Percentiles rank a stretch among this genome's conserved stretches.
phyloP scores from a whole-genome alignment of 2,329 filamentous ascomycete genomes.

The Metarhizium album region DNA sequence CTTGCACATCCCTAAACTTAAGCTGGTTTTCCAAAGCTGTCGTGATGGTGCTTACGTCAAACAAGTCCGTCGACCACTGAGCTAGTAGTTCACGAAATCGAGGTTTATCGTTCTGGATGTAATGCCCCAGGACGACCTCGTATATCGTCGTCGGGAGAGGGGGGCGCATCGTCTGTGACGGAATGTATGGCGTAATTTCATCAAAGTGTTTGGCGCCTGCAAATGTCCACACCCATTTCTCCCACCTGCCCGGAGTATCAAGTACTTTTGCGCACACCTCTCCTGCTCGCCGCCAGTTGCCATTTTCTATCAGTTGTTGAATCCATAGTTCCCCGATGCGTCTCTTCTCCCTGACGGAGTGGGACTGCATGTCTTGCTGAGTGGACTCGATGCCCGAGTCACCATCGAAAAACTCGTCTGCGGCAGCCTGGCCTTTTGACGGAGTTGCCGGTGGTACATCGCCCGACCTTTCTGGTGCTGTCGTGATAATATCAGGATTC shows the following conservation, averaged over 20 bases:
- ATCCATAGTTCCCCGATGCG: slow-evolving; percentile 91
- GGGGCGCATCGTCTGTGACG: slow-evolving; percentile 64
- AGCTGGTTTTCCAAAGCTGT: slow-evolving; percentile 75
- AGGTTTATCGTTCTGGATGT: slow-evolving; percentile 66
- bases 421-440: slow-evolving; percentile 26
- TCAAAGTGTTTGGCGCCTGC: slow-evolving; percentile 78
- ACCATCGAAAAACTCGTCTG: slow-evolving; percentile 67
- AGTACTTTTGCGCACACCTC: slow-evolving; percentile 75
- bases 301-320: slow-evolving; percentile 64
- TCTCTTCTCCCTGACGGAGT: slow-evolving; percentile 76
- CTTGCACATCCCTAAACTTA: slow-evolving; percentile 59
- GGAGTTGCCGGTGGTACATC: slow-evolving; percentile 31
- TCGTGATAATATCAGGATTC: slow-evolving; percentile 61
- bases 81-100: slow-evolving; percentile 72
- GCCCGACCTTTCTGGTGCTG: slow-evolving; percentile 26
- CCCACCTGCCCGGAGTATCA: slow-evolving; percentile 71
- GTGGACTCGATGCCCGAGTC: slow-evolving; percentile 43
- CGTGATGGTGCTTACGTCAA: slow-evolving; percentile 66
- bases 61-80: slow-evolving; percentile 74
- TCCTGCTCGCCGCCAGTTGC: slow-evolving; percentile 69
- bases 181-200: slow-evolving; percentile 79
- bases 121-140: slow-evolving; percentile 81
- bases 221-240: slow-evolving; percentile 92
- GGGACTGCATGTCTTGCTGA: slow-evolving; percentile 47
- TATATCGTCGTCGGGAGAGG: slow-evolving; percentile 75